Base-by-base conservation (phyloP, 1,284 basidiomycete genomes). In the Cryptococcus depauperatus region DNA sequence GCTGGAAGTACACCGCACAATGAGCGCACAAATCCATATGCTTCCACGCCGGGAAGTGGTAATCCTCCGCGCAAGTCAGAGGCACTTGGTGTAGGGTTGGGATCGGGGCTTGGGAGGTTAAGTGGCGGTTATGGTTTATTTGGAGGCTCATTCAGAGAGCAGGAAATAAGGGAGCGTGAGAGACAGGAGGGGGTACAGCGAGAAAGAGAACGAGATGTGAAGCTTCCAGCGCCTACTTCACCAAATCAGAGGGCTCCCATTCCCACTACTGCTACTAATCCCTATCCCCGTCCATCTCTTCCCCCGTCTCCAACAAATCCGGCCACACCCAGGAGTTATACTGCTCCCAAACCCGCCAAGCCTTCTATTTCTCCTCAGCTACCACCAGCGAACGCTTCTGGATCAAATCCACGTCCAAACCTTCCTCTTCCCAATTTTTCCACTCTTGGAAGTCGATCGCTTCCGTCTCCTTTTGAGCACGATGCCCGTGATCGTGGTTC, bases 341-440 rank as follows among this genome's bases (percentile, higher is more conserved):
- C 29, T 39, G 48, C 11, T 43, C 39, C 4, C 14, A 21, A 44
- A 14, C 23, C 47, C n/a, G 37, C 32, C 9, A 54, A 51, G 35
- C 44, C 55, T 13, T 56, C 55, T 5, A 43, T 54, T 22, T 55
- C 56, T 4, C 56, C 55, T 22, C 52, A 54, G 39, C 42, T 52
- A 11, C 39, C 47, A 13, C 44, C 54, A 26, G 47, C 47, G 16
- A 33, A 41, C 5, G 41, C 48, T 2, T 26, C 47, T 21, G 34
- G 29, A 13, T 41, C 46, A 13, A 38, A 35, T 26, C 22, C 40
- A n/a, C 34, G 51, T 32, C 54, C 54, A 6, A 50, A 47, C 35
- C 46, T 56, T 9, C 54, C 54, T 32, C 46, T 51, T 14, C 51
- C 48, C 5, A 26, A 26, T 16, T 52, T 44, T 30, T 37, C 44